These are phyloP conservation scores for Acmispon strigosus DNA, from an alignment of 306 rosid species.

Conservation along the genomic window DNA sequence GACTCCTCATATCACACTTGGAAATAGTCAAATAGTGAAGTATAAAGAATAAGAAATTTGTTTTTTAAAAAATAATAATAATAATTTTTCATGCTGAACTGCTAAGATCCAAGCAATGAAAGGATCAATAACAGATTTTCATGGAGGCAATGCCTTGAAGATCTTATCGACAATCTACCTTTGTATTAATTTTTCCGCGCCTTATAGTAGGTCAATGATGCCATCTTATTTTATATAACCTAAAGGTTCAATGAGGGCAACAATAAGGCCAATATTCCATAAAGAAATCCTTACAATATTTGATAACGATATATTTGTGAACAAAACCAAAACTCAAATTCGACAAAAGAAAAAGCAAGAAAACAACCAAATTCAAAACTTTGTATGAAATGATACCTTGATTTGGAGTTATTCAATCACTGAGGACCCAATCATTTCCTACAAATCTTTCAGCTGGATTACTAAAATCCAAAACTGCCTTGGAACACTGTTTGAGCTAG, in stretches of 20 bases:
- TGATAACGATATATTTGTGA: not conserved
- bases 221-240: not conserved
- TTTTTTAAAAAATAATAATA: not conserved
- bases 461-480: not conserved
- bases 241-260: slow-evolving; percentile 3
- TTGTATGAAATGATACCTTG: slow-evolving; percentile 5
- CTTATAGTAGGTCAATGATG: slow-evolving; percentile 1
- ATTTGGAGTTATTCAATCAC: not conserved
- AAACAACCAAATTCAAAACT: not conserved
- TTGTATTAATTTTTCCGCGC: not conserved
- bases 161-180: slow-evolving; percentile 1
- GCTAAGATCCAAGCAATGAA: not conserved
- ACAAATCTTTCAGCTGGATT: not conserved
- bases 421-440: not conserved
- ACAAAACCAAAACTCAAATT: not conserved
- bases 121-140: not conserved
- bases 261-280: not conserved
- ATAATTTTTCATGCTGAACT: not conserved
- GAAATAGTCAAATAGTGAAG: too few relatives aligned
- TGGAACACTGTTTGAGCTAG: not conserved
- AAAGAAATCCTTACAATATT: not conserved
- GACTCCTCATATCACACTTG: too few relatives aligned
- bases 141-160: not conserved
- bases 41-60: too few relatives aligned
- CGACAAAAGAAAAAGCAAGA: not conserved